These are phyloP conservation scores for Byssoonygena ceratinophila DNA, from an alignment of 2,329 filamentous ascomycete species.

Conservation along the genomic window DNA sequence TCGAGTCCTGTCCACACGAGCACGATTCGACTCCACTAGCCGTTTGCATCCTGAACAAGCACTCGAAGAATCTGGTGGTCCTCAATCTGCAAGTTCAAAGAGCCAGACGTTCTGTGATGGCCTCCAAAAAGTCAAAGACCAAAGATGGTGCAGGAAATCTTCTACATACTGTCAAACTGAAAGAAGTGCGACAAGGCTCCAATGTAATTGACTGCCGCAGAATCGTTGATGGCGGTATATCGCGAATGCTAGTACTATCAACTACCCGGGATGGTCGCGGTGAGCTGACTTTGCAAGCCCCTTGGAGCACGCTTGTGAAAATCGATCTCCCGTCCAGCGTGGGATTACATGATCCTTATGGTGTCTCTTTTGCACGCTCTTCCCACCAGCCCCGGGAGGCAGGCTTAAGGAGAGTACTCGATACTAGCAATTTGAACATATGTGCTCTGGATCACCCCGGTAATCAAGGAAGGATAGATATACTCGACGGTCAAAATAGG, in stretches of 20 bases:
- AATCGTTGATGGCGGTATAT: constrained; percentile 54
- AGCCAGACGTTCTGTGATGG: constrained; percentile 16
- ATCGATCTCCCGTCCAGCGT: constrained; percentile 52
- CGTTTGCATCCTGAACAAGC: constrained; percentile 58
- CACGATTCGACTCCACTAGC: constrained; percentile 28
- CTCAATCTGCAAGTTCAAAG: constrained; percentile 49
- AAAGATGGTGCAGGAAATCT: neutral
- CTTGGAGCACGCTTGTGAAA: constrained; percentile 61
- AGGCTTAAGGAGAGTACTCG: constrained; percentile 38
- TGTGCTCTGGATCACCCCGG: constrained; percentile 50
- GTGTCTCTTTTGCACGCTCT: constrained; percentile 47
- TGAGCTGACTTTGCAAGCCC: constrained; percentile 61
- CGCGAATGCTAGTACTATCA: constrained; percentile 60
- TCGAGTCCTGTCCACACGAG: constrained; percentile 25
- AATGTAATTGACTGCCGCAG: constrained; percentile 65
- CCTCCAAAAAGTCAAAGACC: constrained; percentile 18
- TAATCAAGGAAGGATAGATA: constrained; percentile 52
- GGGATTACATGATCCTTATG: constrained; percentile 49
- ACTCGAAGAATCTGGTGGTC: constrained; percentile 57
- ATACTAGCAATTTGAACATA: constrained; percentile 33
- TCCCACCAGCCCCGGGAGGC: constrained; percentile 44
- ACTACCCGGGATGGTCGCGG: constrained; percentile 53
- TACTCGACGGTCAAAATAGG: constrained; percentile 51
- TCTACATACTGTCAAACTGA: constrained; percentile 16
- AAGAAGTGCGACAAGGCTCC: constrained; percentile 48